Evolutionary conservation across 441 rosid genomes (phyloP), one percentile per base, ranked within the genome.

Genomic region (Populus hybrid): DNA sequence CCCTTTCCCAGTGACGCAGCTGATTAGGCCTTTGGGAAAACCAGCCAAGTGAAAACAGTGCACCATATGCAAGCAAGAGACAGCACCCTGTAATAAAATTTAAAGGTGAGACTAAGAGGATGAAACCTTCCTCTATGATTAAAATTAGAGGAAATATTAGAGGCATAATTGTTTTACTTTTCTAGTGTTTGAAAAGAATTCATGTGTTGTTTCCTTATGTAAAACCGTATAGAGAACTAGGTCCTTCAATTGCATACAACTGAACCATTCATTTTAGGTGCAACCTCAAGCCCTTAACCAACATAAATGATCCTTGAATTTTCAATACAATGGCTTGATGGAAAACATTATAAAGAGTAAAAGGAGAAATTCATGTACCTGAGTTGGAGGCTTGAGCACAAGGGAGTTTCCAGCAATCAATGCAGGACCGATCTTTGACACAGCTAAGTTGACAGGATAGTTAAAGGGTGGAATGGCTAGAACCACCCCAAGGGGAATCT

Each of bases 311-410:
- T 18, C 21, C 9, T 20, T 56, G 23, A 56, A 18, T 56, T 18
- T 56, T 56, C 23, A 5, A 5, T 20, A 18, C 9, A 18, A 56
- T 56, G 23, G 9, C 61, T 14, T 56, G 63, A 29, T 31, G 29
- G 20, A 10, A 74, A 23, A 26, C 24, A 74, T 36, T 36, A 18
- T 3, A 4, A 7, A 20, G 10, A 31, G 10, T 12, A 0, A 66
- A 2, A 24, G 20, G 21, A 23, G 26, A 18, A 14, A 9, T 10
- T 24, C 3, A 36, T 12, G 29, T 83, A 92, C 99, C 94, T 95
- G 99, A 74, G 99, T 95, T 70, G 99, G 99, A 82, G 99, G 99
- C 86, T 95, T 95, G 14, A 95, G 97, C 61, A 93, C 99, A 7
- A 95, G 89, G 35, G 99, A 93, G 80, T 93, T 95, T 77, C 99